These are phyloP conservation scores for Agroathelia rolfsii DNA, from an alignment of 1,284 basidiomycete species.

Conservation along the genomic window DNA sequence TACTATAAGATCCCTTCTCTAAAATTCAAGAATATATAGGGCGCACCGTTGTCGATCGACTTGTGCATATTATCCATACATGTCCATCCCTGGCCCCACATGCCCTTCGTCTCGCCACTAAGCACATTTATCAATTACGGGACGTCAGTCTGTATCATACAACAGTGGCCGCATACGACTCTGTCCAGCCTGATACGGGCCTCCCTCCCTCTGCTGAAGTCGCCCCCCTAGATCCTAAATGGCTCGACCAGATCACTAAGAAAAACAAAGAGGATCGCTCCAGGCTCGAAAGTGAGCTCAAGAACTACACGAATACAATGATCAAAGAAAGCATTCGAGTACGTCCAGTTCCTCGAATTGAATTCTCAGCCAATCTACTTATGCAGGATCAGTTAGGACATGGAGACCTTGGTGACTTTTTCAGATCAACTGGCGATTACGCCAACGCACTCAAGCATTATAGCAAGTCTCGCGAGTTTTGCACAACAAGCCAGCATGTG, in stretches of 20 bases:
- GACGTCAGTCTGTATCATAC: conserved; percentile 52
- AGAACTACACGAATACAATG: conserved; percentile 84
- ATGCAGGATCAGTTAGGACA: conserved; percentile 60
- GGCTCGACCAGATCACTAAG: conserved; percentile 53
- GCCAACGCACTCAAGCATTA: conserved; percentile 64
- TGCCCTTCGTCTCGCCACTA: conserved; percentile 54
- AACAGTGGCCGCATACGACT: conserved; percentile 49
- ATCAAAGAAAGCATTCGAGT: conserved; percentile 92
- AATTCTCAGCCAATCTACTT: conserved; percentile 2
- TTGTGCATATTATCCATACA: conserved; percentile 51
- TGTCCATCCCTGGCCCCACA: conserved; percentile 61
- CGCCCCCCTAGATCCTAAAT: conserved; percentile 42
- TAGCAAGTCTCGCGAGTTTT: conserved; percentile 80
- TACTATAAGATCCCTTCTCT: conserved; percentile 2
- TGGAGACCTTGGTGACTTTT: conserved; percentile 73
- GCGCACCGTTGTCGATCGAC: conserved; percentile 56
- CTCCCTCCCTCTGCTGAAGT: conserved; percentile 39
- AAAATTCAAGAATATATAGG: conserved; percentile 29
- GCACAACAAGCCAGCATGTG: conserved; percentile 75
- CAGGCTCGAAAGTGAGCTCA: conserved; percentile 80
- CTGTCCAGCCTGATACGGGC: conserved; percentile 26
- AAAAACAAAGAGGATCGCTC: conserved; percentile 57
- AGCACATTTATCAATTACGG: conserved; percentile 49
- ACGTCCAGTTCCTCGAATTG: conserved; percentile 19
- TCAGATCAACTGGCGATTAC: conserved; percentile 62